Evolutionary conservation across 192 early-diverging fungal species (phyloP), one percentile per base, ranked within the genome.

Genomic region (Coemansia sp.): DNA sequence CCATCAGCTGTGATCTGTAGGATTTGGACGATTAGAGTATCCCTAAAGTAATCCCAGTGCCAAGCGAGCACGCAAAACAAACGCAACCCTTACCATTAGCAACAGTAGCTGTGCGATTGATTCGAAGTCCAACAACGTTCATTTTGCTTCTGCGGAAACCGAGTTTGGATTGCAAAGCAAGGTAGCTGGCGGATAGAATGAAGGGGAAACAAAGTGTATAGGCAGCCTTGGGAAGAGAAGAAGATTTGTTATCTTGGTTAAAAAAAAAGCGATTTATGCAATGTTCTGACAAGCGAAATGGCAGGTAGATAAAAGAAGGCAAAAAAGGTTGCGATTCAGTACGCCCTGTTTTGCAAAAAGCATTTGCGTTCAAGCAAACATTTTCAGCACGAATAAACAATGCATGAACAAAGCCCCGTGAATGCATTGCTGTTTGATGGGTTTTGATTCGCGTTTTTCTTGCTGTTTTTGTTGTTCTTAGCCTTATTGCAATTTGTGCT

Each of bases 111-210:
- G 40, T 8, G 63, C 68, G 64, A 44, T 62, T 67, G 38, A 68
- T 48, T 38, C 75, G 69, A 60, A 77, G 43, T 64, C 75, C 75
- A 71, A 77, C 67, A 48, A 65, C 54, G 53, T 50, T 73, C 71
- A 73, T 73, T 49, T 32, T 67, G 58, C n/a, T 16, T 63, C 8
- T 54, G 51, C 20, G 19, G 20, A 25, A 12, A 54, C 20, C 51
- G 19, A 25, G 20, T 20, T 54, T 54, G 51, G 17, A 54, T 54
- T 54, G 20, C 7, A 12, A 48, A 37, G 22, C 48, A 53, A 68
- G 13, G 42, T 41, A 53, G 51, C 13, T 16, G 25, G 5, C 5
- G 17, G 20, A 49, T 32, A 56, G 48, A 67, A 67, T 45, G 11
- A 25, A 42, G 43, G 20, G 38, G 10, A 38, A 43, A 16, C 25